Percentiles rank a stretch among this genome's conserved stretches.
Evolutionary conservation across 768 basidiomycete genomes (phyloP).

Genomic region (Macrolepiota fuliginosa): DNA sequence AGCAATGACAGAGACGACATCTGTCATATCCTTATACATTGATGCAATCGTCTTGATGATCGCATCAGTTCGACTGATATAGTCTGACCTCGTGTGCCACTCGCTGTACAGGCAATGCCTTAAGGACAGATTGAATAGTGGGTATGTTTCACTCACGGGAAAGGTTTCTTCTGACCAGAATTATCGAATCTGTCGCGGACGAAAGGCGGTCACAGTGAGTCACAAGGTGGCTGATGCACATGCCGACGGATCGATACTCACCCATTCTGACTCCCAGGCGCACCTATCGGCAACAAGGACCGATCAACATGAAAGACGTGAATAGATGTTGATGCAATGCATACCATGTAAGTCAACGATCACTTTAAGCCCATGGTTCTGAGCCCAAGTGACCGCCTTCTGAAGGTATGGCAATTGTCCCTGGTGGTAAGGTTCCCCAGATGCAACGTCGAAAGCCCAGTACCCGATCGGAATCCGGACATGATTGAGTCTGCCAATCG

Average conservation of each 20-base stretch:
- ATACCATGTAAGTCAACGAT: slow-evolving; percentile 74
- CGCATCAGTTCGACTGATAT: slow-evolving; percentile 64
- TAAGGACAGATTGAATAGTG: not conserved
- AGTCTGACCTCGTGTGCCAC: slow-evolving; percentile 68
- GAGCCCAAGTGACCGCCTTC: slow-evolving; percentile 71
- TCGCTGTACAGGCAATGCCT: slow-evolving; percentile 25
- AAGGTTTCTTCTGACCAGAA: slow-evolving; percentile 62
- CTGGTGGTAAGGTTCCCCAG: slow-evolving; percentile 76
- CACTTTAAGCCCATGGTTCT: slow-evolving; percentile 68
- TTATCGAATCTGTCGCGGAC: slow-evolving; percentile 64
- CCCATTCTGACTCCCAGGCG: slow-evolving; percentile 86
- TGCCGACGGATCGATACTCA: slow-evolving; percentile 25
- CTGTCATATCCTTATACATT: slow-evolving; percentile 51
- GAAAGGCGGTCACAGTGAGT: slow-evolving; percentile 5
- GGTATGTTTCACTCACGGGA: slow-evolving; percentile 39
- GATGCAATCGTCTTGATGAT: slow-evolving; percentile 62
- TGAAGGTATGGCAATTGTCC: slow-evolving; percentile 72
- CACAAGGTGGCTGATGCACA: slow-evolving; percentile 4
- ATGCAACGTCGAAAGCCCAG: slow-evolving; percentile 82
- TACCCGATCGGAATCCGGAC: slow-evolving; percentile 86
- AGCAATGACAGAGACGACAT: slow-evolving; percentile 66
- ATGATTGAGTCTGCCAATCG: slow-evolving; percentile 64
- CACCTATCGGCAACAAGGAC: slow-evolving; percentile 34
- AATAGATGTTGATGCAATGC: slow-evolving; percentile 4
- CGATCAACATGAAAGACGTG: slow-evolving; percentile 8